Evolutionary conservation across 2,329 filamentous ascomycete species (phyloP).

Genomic region (Fonsecaea monophora): DNA sequence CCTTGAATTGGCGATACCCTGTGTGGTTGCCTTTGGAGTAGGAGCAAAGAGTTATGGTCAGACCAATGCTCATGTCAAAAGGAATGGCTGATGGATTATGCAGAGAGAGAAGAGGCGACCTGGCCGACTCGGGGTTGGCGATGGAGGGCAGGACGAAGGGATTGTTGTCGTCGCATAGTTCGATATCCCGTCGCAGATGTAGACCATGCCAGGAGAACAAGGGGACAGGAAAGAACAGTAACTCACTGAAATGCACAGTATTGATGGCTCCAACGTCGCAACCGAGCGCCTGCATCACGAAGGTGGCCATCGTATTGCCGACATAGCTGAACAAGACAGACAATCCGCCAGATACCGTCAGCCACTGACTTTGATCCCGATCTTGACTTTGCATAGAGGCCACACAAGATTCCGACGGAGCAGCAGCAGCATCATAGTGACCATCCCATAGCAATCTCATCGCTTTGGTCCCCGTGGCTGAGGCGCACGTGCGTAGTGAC

Average conservation of each 20-base stretch:
- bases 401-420: background rate
- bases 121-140: slow-evolving; percentile 1
- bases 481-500: background rate
- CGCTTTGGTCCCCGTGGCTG: background rate
- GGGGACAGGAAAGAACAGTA: slow-evolving; percentile 4
- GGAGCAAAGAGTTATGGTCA: background rate
- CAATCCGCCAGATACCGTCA: background rate
- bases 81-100: background rate
- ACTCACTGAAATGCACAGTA: slow-evolving; percentile 94
- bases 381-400: background rate
- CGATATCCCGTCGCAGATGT: background rate
- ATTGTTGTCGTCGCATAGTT: background rate
- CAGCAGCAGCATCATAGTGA: background rate
- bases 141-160: background rate
- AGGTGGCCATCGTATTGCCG: slow-evolving; percentile 95
- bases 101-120: background rate
- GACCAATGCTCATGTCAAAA: background rate
- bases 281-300: slow-evolving; percentile 90
- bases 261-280: slow-evolving; percentile 94
- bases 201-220: background rate
- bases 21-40: slow-evolving; percentile 82
- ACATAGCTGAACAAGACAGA: slow-evolving; percentile 72
- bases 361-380: background rate
- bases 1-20: slow-evolving; percentile 86
- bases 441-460: background rate